Conservation (phyloP, 176 grass and related monocot species). For the Stipa capillata region DNA sequence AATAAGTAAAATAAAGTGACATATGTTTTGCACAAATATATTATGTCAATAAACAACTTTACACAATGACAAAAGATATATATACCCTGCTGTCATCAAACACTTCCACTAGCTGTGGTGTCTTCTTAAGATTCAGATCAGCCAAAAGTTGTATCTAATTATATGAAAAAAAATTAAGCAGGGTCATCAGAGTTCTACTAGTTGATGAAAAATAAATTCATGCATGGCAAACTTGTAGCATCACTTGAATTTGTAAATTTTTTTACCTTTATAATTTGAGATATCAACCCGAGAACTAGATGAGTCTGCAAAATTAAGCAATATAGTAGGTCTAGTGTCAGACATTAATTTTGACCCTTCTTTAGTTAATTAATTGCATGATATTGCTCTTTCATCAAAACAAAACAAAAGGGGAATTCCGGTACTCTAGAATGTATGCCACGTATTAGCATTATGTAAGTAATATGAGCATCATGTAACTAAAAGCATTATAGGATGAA, state of each 20-base stretch:
- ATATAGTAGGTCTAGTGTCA: not conserved
- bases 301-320: conserved; percentile 54
- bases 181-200: not conserved
- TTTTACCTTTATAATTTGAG: conserved; percentile 92
- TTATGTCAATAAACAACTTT: not conserved
- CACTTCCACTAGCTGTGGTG: conserved; percentile 76
- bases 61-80: not conserved
- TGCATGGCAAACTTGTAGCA: not conserved
- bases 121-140: conserved; percentile 91
- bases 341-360: not conserved
- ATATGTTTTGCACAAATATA: not conserved
- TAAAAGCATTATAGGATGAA: not conserved
- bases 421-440: not conserved
- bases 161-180: not conserved
- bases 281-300: conserved; percentile 89
- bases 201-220: not conserved
- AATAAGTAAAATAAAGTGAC: not conserved
- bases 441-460: too few relatives aligned
- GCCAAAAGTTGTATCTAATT: conserved; percentile 73
- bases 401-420: not conserved
- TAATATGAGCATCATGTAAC: too few relatives aligned
- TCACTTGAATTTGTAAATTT: not conserved
- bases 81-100: conserved; percentile 80
- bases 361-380: not conserved
- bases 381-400: not conserved